Evolutionary conservation across 176 grass and related monocot genomes (phyloP).

Genomic region (Musa itinerans): DNA sequence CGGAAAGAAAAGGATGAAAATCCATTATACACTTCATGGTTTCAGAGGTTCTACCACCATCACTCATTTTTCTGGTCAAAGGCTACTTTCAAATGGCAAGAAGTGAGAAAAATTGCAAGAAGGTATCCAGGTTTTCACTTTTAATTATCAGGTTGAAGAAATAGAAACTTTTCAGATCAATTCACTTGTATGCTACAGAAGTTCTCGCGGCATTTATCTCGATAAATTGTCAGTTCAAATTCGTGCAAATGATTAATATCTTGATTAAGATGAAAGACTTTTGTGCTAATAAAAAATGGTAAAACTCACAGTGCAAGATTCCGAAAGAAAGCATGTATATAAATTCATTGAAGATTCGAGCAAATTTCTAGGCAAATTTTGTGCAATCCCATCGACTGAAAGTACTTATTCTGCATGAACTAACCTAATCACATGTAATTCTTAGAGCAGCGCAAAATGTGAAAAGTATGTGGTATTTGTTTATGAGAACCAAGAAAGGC

Average conservation of each 20-base stretch:
- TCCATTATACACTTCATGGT: background rate
- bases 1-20: no score
- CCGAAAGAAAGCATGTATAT: background rate
- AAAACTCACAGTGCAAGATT: background rate
- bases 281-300: background rate
- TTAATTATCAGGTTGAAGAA: background rate
- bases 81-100: background rate
- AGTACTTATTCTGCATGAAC: background rate
- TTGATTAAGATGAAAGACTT: background rate
- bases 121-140: background rate
- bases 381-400: background rate
- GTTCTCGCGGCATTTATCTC: background rate
- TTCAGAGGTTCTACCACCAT: background rate
- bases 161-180: no score
- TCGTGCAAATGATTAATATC: background rate
- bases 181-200: background rate
- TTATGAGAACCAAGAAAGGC: background rate
- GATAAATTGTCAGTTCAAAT: background rate
- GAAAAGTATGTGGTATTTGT: background rate
- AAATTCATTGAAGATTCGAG: background rate
- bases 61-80: background rate
- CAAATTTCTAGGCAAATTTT: background rate
- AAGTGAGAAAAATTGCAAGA: background rate
- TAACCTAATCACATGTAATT: background rate
- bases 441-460: background rate